Evolutionary conservation across 2,329 filamentous ascomycete genomes (phyloP), one percentile per base, ranked within the genome.

Genomic region (Fusarium poae): DNA sequence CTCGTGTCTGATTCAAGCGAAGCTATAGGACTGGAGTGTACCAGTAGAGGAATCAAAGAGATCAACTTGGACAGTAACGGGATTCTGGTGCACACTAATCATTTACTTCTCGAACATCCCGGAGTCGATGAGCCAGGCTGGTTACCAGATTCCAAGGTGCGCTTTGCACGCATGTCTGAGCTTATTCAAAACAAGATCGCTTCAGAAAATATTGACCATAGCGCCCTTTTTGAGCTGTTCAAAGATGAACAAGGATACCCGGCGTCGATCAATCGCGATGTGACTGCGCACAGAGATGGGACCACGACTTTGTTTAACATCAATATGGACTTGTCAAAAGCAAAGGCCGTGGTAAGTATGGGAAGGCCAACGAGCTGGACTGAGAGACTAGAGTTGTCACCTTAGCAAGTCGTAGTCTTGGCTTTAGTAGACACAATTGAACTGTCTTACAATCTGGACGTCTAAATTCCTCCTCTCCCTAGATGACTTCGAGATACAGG

Each of bases 21-120:
- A 15, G 58, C 71, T 8, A 57, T 70, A 8, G 71, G 71, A 0
- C 62, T 73, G 1, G 71, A 73, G 34, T 73, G 71, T 16, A 73
- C 71, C 1, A 72, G 65, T 3, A 59, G 67, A 21, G 71, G 67
- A 1, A 53, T 73, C 9, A 54, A 59, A 5, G 57, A 58, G 50
- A 54, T 73, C 9, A 39, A 44, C 5, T 37, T 57, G 15, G 55
- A 65, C 8, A 16, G 11, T 2, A 20, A 63, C 2, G 64, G 69
- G 0, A 37, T 27, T 2, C 45, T 73, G 8, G 39, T 67, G n/a
- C 71, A 73, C 18, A 59, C 71, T 0, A 73, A 73, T 3, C 63
- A 73, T 21, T n/a, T 73, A 1, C 45, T 73, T 1, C 57, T 73
- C 4, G 21, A 71, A 0, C 71, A 73, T 21, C 52, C 56, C 4